Percentiles rank a stretch among this genome's conserved stretches.
phyloP scores from a whole-genome alignment of 2,329 filamentous ascomycete species.

The Trichophyton schoenleinii region DNA sequence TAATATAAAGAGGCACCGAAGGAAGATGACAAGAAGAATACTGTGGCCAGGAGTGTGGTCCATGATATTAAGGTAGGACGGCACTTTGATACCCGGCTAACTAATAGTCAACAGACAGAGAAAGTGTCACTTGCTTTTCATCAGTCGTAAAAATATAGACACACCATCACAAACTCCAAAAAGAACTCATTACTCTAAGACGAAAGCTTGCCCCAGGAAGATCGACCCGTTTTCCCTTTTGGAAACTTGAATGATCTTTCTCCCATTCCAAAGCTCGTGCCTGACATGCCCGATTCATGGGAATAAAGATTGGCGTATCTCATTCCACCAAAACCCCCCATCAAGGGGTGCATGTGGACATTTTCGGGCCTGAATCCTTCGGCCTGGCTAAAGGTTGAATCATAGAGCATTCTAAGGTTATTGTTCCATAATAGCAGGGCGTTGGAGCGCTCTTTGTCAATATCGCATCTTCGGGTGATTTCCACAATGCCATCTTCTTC shows the following conservation, averaged over 20 bases:
- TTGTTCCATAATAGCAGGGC: constrained; percentile 61
- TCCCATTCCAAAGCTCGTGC: background rate
- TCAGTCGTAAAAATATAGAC: background rate
- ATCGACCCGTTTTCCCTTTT: background rate
- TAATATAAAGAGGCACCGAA: too few relatives aligned
- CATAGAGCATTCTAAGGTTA: constrained; percentile 57
- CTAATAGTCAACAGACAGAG: background rate
- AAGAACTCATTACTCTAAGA: background rate
- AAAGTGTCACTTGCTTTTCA: background rate
- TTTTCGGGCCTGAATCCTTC: constrained; percentile 50
- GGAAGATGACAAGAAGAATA: too few relatives aligned
- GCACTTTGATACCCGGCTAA: too few relatives aligned
- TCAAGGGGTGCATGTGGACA: constrained; percentile 16
- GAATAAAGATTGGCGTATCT: constrained; percentile 15
- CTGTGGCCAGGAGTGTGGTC: background rate
- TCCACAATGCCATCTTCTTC: constrained; percentile 74
- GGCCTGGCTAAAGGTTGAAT: constrained; percentile 60
- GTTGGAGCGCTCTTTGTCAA: constrained; percentile 55
- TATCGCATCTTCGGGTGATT: constrained; percentile 55
- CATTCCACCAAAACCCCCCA: constrained; percentile 20
- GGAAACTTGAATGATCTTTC: background rate
- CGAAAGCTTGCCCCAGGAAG: background rate
- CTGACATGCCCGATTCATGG: background rate
- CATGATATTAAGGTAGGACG: background rate
- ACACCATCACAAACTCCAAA: background rate